These are phyloP conservation scores for Aschersonia sp. DNA, from an alignment of 2,329 filamentous ascomycete species.

Conservation along the genomic window DNA sequence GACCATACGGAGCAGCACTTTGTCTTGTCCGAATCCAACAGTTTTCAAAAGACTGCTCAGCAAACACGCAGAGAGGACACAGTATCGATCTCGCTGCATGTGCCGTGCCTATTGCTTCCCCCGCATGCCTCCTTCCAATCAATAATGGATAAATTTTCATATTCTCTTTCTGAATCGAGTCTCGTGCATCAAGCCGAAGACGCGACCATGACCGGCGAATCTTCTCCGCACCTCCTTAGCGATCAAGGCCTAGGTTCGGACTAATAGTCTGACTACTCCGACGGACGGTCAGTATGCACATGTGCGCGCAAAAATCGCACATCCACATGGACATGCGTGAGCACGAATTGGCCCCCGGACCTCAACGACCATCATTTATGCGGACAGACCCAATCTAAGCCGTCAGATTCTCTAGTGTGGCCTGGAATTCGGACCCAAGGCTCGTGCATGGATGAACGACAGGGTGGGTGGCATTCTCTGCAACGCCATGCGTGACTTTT, in stretches of 20 bases:
- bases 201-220: not conserved
- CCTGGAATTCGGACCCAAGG: not conserved
- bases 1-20: too few species aligned
- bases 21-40: too few species aligned
- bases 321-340: too few species aligned
- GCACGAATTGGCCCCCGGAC: not conserved
- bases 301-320: not conserved
- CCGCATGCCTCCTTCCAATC: too few species aligned
- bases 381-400: not conserved
- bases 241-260: not conserved
- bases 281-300: not conserved
- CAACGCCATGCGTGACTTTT: constrained; percentile 6
- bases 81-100: too few species aligned
- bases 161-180: not conserved
- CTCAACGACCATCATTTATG: not conserved
- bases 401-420: not conserved
- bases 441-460: constrained; percentile 1
- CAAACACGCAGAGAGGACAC: too few species aligned
- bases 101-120: too few species aligned
- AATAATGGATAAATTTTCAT: too few species aligned
- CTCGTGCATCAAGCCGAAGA: not conserved
- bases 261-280: not conserved
- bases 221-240: not conserved
- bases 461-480: constrained; percentile 4
- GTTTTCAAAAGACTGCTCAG: too few species aligned